A percentile compares a stretch with the other conserved stretches of the same genome.
Evolutionary conservation across 371 early-diverging fungal genomes (phyloP).

Genomic region (Neoconidiobolus thromboides): DNA sequence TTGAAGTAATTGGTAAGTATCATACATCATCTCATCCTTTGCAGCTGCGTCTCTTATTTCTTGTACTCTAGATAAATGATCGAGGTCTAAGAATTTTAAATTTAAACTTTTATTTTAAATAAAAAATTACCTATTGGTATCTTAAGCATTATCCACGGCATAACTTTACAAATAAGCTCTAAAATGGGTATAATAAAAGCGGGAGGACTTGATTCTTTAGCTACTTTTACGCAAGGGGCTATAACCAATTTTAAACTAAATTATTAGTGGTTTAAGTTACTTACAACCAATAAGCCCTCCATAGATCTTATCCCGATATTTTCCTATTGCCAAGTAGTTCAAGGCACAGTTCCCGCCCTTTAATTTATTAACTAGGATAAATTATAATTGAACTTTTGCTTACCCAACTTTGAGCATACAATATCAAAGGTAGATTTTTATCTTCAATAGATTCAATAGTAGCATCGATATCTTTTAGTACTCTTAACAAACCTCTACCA

Average conservation of each 20-base stretch:
- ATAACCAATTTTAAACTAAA: neutral
- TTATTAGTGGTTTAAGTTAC: neutral
- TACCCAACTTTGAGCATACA: conserved; percentile 49
- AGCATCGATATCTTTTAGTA: conserved; percentile 29
- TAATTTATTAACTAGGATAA: neutral
- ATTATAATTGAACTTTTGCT: neutral
- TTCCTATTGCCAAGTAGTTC: conserved; percentile 23
- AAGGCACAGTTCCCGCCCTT: conserved; percentile 35
- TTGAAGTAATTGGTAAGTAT: conserved; percentile 18
- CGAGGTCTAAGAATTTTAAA: neutral
- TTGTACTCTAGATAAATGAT: conserved; percentile 22
- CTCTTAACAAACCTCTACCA: conserved; percentile 25
- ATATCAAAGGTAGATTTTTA: conserved; percentile 23
- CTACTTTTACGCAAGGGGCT: neutral
- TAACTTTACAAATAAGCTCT: too few relatives aligned
- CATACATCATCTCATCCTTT: conserved; percentile 31
- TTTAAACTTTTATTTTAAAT: too few relatives aligned
- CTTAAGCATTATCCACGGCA: too few relatives aligned
- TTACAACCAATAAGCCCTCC: conserved; percentile 25
- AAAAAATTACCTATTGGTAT: too few relatives aligned
- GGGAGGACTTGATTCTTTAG: too few relatives aligned
- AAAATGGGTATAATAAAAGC: too few relatives aligned
- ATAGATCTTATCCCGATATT: conserved; percentile 16
- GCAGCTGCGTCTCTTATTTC: conserved; percentile 22
- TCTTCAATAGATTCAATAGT: conserved; percentile 20